Percentiles rank a stretch among this genome's conserved stretches.
Conservation (phyloP, 257 asterid genomes). For the Echites panduratus region DNA sequence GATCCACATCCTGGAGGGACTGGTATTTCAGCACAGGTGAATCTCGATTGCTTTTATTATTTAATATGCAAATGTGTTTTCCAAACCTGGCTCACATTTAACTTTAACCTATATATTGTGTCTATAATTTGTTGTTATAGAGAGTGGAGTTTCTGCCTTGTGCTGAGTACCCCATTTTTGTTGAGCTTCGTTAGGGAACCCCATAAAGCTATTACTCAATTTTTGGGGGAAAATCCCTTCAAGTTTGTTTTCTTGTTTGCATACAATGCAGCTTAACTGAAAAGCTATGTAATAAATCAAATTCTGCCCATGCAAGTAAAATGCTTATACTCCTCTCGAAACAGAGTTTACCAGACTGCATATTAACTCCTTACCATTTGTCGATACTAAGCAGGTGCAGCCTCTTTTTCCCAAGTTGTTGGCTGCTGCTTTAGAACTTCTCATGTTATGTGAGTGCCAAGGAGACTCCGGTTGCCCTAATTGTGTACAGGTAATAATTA, state of each 20-base stretch:
- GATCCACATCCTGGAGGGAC: slow-evolving; percentile 98
- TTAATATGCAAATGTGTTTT: background rate
- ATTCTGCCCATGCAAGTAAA: background rate
- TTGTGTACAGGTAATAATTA: slow-evolving; percentile 66
- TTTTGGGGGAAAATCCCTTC: background rate
- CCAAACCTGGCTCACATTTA: background rate
- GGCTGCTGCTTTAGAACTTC: slow-evolving; percentile 75
- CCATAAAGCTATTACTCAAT: background rate
- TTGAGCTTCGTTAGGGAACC: background rate
- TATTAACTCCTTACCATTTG: background rate
- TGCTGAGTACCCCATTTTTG: background rate
- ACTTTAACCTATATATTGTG: background rate
- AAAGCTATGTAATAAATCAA: background rate
- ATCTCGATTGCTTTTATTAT: background rate
- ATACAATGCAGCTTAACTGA: background rate
- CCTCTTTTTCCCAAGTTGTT: slow-evolving; percentile 65
- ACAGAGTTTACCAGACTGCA: background rate
- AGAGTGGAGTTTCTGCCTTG: background rate
- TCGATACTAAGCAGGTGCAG: slow-evolving; percentile 48
- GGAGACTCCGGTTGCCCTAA: slow-evolving; percentile 87
- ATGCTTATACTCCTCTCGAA: background rate
- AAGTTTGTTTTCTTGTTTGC: background rate
- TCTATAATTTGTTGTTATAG: background rate
- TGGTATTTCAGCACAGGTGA: slow-evolving; percentile 89
- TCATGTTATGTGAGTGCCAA: slow-evolving; percentile 69